Percentiles rank a stretch among this genome's conserved stretches.
Conservation (phyloP, 164 flowering plant genomes). For the Annona squamosa region DNA sequence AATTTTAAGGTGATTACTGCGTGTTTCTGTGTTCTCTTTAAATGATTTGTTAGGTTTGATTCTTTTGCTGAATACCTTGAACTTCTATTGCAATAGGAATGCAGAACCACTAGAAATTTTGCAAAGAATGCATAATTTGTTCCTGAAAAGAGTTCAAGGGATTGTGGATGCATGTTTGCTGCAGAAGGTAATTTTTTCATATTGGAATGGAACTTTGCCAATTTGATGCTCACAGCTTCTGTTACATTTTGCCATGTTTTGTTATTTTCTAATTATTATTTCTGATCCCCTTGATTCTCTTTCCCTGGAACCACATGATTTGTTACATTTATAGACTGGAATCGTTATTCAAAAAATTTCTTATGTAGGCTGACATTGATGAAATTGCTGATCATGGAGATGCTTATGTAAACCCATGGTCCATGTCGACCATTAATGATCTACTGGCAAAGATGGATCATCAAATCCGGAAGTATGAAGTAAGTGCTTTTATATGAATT, state of each 20-base stretch:
- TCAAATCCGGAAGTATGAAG: constrained; percentile 52
- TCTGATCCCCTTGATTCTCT: neutral
- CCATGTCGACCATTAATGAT: constrained; percentile 37
- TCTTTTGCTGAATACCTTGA: neutral
- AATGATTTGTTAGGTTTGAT: neutral
- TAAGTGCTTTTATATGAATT: constrained; percentile 25
- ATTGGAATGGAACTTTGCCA: neutral
- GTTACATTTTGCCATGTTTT: neutral
- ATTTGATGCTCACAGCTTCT: neutral
- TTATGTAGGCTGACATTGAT: constrained; percentile 26
- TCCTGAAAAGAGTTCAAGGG: constrained; percentile 47
- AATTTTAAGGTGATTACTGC: neutral
- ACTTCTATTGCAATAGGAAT: constrained; percentile 37
- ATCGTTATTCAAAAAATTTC: constrained; percentile 6
- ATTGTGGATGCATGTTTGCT: constrained; percentile 31
- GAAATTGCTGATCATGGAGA: constrained; percentile 18
- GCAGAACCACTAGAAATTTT: constrained; percentile 62
- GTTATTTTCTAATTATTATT: neutral
- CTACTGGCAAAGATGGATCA: constrained; percentile 42
- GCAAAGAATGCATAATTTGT: constrained; percentile 46
- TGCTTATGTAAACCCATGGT: constrained; percentile 65
- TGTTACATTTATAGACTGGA: neutral
- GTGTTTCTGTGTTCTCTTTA: neutral
- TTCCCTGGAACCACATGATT: neutral
- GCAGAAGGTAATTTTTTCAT: constrained; percentile 31